Percentiles rank a stretch among this genome's conserved stretches.
phyloP scores from a whole-genome alignment of 2,329 filamentous ascomycete species.

The Phyllosticta citrichinensis region DNA sequence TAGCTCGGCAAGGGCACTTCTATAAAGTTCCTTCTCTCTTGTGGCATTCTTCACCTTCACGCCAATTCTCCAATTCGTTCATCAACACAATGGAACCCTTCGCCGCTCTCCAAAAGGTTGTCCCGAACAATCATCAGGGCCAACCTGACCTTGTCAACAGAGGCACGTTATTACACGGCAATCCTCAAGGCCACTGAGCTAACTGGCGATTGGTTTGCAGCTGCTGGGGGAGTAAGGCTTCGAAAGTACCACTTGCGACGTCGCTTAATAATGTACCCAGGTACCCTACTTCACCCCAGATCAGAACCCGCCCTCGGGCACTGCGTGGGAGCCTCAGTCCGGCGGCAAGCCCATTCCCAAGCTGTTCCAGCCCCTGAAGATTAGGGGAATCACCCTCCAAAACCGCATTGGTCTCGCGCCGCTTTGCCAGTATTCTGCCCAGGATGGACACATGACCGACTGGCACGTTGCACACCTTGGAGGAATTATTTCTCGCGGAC shows the following conservation, averaged over 20 bases:
- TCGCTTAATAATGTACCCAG: slow-evolving; percentile 13
- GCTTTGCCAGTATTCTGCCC: slow-evolving; percentile 57
- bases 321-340: slow-evolving; percentile 36
- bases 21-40: neutral
- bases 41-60: neutral
- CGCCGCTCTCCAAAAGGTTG: neutral
- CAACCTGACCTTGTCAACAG: neutral
- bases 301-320: slow-evolving; percentile 38
- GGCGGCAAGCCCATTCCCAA: slow-evolving; percentile 43
- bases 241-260: neutral
- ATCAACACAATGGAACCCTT: neutral
- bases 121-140: neutral
- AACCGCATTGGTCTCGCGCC: slow-evolving; percentile 58
- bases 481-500: slow-evolving; percentile 66
- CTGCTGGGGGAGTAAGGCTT: neutral
- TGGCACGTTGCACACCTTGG: slow-evolving; percentile 79
- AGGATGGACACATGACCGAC: slow-evolving; percentile 63
- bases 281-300: slow-evolving; percentile 39
- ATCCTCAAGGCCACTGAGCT: neutral
- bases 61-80: neutral
- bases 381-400: slow-evolving; percentile 50
- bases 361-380: slow-evolving; percentile 47
- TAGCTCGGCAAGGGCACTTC: neutral
- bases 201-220: neutral
- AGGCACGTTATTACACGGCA: neutral